A percentile compares a stretch with the other conserved stretches of the same genome.
Evolutionary conservation across 2,329 filamentous ascomycete species (phyloP).

Genomic region (Monosporascus sp.): DNA sequence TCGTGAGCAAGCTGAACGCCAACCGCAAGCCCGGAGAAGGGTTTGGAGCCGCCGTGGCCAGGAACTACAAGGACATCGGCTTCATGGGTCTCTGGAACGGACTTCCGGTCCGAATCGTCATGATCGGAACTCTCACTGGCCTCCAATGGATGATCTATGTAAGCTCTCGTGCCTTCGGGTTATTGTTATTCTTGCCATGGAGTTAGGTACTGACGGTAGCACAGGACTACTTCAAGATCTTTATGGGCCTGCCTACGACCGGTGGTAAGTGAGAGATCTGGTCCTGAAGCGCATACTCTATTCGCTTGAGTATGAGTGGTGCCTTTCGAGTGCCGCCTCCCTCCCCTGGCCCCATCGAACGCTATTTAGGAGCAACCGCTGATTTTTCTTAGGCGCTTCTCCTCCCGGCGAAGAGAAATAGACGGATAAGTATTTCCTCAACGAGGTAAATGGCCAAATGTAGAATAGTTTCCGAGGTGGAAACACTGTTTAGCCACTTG

Average conservation of each 20-base stretch:
- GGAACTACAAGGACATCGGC: conserved; percentile 84
- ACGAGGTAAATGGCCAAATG: no score
- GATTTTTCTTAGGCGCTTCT: conserved; percentile 25
- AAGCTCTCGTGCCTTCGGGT: conserved; percentile 21
- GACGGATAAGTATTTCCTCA: neutral
- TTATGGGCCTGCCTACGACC: conserved; percentile 81
- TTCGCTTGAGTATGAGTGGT: no score
- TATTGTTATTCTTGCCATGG: neutral
- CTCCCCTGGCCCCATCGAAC: no score
- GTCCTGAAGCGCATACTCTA: neutral
- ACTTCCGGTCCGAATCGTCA: conserved; percentile 76
- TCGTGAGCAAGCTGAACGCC: conserved; percentile 89
- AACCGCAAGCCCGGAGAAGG: conserved; percentile 70
- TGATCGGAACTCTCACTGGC: conserved; percentile 79
- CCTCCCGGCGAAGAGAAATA: conserved; percentile 47
- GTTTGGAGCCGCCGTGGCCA: conserved; percentile 67
- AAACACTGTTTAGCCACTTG: no score
- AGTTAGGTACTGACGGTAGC: neutral
- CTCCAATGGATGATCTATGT: conserved; percentile 93
- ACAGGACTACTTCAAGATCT: conserved; percentile 82
- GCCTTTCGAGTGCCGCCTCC: no score
- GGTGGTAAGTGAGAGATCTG: conserved; percentile 44
- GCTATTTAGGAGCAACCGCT: no score
- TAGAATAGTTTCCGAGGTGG: no score
- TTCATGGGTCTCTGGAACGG: conserved; percentile 91